Evolutionary conservation across 768 basidiomycete genomes (phyloP).

Genomic region (Mrakia gelida): DNA sequence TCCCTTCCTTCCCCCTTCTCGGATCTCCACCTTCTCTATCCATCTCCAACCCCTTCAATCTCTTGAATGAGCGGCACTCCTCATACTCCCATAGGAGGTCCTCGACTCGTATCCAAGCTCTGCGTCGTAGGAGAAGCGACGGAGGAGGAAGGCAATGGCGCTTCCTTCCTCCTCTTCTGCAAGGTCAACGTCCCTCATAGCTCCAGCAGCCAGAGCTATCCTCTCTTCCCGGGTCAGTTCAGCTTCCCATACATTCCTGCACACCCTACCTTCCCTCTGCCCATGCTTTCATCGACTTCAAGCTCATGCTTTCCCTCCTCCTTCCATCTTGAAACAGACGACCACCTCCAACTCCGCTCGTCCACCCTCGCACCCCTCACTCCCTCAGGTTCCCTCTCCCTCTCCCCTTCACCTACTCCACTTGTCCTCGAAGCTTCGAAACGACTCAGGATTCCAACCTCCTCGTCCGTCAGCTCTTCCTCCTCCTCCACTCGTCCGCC

Average conservation of each 20-base stretch:
- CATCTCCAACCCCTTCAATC: background rate
- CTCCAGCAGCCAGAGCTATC: background rate
- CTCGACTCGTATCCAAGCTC: conserved; percentile 24
- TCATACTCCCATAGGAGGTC: conserved; percentile 2
- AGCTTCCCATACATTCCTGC: background rate
- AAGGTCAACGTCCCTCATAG: conserved; percentile 8
- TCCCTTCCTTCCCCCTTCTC: background rate
- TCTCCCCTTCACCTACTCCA: background rate
- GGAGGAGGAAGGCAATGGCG: background rate
- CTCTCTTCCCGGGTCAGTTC: conserved; percentile 21
- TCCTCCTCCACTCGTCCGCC: background rate
- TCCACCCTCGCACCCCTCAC: conserved; percentile 13
- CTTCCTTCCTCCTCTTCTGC: conserved; percentile 1
- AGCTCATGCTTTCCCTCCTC: background rate
- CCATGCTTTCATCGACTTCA: background rate
- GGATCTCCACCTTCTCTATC: background rate
- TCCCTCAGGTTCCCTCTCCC: background rate
- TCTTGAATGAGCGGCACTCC: background rate
- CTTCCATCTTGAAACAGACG: background rate
- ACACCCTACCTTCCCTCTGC: background rate
- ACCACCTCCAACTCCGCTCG: conserved; percentile 17
- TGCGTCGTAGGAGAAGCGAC: conserved; percentile 16
- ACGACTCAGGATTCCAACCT: conserved; percentile 11
- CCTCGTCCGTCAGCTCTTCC: conserved; percentile 1
- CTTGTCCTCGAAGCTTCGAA: conserved; percentile 16